Evolutionary conservation across 192 early-diverging fungal species (phyloP).

Genomic region (Powellomyces hirtus): DNA sequence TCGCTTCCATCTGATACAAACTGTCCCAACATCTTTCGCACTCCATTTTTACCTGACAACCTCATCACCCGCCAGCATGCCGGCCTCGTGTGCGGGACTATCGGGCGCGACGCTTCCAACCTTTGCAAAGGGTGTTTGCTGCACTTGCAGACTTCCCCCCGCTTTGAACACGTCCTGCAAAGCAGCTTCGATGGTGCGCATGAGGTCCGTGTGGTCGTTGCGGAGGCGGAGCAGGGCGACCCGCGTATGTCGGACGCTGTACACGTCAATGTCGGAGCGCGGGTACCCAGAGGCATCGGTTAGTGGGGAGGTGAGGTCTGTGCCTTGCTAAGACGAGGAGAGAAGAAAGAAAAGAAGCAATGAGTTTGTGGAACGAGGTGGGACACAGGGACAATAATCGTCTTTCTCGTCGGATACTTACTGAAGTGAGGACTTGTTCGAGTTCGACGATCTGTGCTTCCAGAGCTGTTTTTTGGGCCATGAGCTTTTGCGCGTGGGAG

Average conservation of each 20-base stretch:
- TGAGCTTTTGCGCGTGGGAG: constrained; percentile 19
- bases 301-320: constrained; percentile 51
- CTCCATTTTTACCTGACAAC: constrained; percentile 14
- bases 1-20: not conserved
- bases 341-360: not conserved
- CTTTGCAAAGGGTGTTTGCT: constrained; percentile 7
- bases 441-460: constrained; percentile 13
- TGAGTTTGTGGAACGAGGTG: not conserved
- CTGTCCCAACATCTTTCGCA: not conserved
- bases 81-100: constrained; percentile 32
- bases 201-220: constrained; percentile 57
- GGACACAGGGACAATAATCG: not conserved
- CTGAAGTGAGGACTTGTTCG: constrained; percentile 21
- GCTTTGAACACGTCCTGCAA: constrained; percentile 36
- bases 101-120: constrained; percentile 37
- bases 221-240: constrained; percentile 43
- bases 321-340: constrained; percentile 34
- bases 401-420: not conserved
- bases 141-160: not conserved
- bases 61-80: constrained; percentile 27
- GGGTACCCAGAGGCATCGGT: constrained; percentile 65
- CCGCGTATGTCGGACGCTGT: constrained; percentile 52
- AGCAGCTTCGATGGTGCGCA: constrained; percentile 53
- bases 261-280: constrained; percentile 67
- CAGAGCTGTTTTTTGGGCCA: constrained; percentile 12